A percentile compares a stretch with the other conserved stretches of the same genome.
These are phyloP conservation scores for Petunia secreta DNA, from an alignment of 257 asterid genomes.

Conservation along the genomic window DNA sequence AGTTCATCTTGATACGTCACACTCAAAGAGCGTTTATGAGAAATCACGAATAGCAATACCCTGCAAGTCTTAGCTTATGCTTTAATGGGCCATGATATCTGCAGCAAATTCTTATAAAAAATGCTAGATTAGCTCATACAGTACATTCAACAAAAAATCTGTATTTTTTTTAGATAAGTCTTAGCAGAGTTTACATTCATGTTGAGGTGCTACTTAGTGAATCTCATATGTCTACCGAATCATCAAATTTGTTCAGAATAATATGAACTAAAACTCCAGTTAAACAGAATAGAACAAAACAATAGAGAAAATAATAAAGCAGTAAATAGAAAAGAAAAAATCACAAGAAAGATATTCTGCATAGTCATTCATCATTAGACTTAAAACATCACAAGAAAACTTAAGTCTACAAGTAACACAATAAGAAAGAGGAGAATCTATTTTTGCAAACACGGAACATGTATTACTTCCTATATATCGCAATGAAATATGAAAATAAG, in stretches of 20 bases:
- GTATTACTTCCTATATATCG: background rate
- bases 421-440: background rate
- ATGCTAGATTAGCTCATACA: slow-evolving; percentile 17
- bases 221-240: slow-evolving; percentile 11
- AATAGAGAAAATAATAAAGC: background rate
- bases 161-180: too few relatives aligned
- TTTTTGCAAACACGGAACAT: background rate
- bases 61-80: background rate
- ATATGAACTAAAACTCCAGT: background rate
- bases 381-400: background rate
- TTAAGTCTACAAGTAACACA: background rate
- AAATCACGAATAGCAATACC: background rate
- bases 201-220: background rate
- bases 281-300: background rate
- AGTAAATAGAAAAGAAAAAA: background rate
- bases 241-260: background rate
- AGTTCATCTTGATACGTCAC: slow-evolving; percentile 8
- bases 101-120: background rate
- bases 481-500: background rate
- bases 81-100: slow-evolving; percentile 8
- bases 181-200: too few relatives aligned
- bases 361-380: background rate
- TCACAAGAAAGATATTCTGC: slow-evolving; percentile 15
- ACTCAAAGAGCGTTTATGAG: background rate
- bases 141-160: background rate